Evolutionary conservation across 108 stramenopile species (phyloP).

Genomic region (Mediolabrus comicus): DNA sequence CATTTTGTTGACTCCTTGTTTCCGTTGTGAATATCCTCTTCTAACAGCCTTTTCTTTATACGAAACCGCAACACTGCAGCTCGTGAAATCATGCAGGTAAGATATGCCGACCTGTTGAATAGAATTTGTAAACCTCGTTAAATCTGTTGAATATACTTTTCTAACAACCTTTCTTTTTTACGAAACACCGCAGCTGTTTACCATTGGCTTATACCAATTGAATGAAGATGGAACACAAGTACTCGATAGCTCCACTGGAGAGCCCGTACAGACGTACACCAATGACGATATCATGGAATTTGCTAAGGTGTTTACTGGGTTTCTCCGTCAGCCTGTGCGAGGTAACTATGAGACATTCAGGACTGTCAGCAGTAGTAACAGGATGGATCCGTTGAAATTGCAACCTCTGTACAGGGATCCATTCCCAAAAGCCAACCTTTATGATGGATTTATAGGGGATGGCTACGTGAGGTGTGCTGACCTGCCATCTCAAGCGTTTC

Average conservation of each 20-base stretch:
- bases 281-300: slow-evolving; percentile 73
- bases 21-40: not conserved
- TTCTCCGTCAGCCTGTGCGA: slow-evolving; percentile 30
- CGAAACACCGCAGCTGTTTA: slow-evolving; percentile 58
- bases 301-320: slow-evolving; percentile 72
- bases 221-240: slow-evolving; percentile 63
- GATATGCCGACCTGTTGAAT: not conserved
- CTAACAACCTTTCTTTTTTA: slow-evolving; percentile 5
- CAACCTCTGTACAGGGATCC: slow-evolving; percentile 46
- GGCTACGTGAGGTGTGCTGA: slow-evolving; percentile 64
- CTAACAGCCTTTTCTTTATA: too few relatives aligned
- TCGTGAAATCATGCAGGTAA: slow-evolving; percentile 46
- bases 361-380: slow-evolving; percentile 14
- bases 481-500: slow-evolving; percentile 51
- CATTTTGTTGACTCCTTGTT: not conserved
- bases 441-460: slow-evolving; percentile 65
- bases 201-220: slow-evolving; percentile 59
- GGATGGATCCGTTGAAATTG: slow-evolving; percentile 55
- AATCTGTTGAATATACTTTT: not conserved
- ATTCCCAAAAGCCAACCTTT: slow-evolving; percentile 66
- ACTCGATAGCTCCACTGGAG: slow-evolving; percentile 32
- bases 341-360: slow-evolving; percentile 47
- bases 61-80: too few relatives aligned
- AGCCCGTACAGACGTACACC: slow-evolving; percentile 52
- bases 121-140: too few relatives aligned